Evolutionary conservation across 2,329 filamentous ascomycete genomes (phyloP), one percentile per base, ranked within the genome.

Genomic region (Colletotrichum chrysophilum): DNA sequence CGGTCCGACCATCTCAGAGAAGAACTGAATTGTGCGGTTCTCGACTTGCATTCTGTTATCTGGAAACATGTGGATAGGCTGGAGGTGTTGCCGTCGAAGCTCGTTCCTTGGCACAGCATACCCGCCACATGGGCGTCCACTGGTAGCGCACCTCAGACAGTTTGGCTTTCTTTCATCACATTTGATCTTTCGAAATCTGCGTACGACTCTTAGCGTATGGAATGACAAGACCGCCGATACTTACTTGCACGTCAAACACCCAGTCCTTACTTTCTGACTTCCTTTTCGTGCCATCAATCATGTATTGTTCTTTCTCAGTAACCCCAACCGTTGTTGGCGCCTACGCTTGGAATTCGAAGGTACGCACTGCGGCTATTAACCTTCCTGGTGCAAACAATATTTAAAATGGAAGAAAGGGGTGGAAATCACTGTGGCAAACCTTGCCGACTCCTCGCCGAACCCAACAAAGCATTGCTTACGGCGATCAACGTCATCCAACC

Each of bases 111-210:
- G 80, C 32, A n/a, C 55, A 10, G 36, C 21, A 74, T 92, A 91
- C 75, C 90, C 90, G 79, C 91, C 90, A 79, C 90, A 92, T 77
- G 85, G 87, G 66, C 90, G 86, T n/a, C 90, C 89, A 4, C 89
- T 91, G 72, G 86, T 88, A 28, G 86, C 85, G 79, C 90, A 92
- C 74, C 88, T 87, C 48, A 86, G 81, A 78, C 90, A 92, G 52
- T 80, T 82, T 1, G 90, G 90, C 70, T 88, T 90, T 16, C 81
- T 82, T 81, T 91, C 89, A 76, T 91, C 89, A 80, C 90, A 91
- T 80, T 91, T 91, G 61, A 91, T 87, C 71, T 88, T 88, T 67
- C 89, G 88, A 56, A 88, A 85, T 80, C 89, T 90, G 71, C 24
- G n/a, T 34, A 30, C 8, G 13, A 3, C 7, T 1, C 12, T n/a